Evolutionary conservation across 202 grass and related monocot species (phyloP), one percentile per base, ranked within the genome.

Genomic region (Schoenoplectus tabernaemontani): DNA sequence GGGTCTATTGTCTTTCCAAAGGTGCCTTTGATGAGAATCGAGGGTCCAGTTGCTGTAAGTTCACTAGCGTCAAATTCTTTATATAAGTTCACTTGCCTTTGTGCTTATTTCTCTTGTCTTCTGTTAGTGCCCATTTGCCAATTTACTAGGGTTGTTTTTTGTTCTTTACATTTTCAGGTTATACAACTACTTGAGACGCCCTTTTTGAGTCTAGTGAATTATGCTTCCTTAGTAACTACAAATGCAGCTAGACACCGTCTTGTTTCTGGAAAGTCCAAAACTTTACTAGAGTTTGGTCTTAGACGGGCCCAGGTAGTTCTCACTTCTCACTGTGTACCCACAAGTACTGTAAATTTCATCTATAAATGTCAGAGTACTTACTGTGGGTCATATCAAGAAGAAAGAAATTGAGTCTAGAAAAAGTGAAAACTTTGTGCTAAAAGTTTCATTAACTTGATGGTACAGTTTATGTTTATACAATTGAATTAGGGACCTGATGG

Each of bases 121-220:
- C 65, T 62, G 44, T 9, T 47, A 41, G 4, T 43, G 7, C 9
- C 39, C 78, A 77, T 75, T 44, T 4, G 56, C 70, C 50, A 3
- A 2, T 75, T 59, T 70, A 12, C 13, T 80, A 59, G 63, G 1
- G 1, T 76, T 15, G 7, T 68, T 43, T 56, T 36, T 51, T 43
- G 1, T 60, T 60, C 2, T 63, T 48, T 51, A 36, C 38, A 37
- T 67, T 78, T 16, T 51, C 82, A 98, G 95, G 91, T 94, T 63
- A 66, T 98, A 44, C 95, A 98, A 64, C 84, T 98, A 74, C 89
- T 98, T 76, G 95, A 98, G 83, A 98, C 95, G 79, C 95, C 95
- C 80, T 98, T 98, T 83, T 42, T 98, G 73, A 89, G 81, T 85
- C 88, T 98, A 34, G 91, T 98, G 36, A 98, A 98, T 79, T 98